These are phyloP conservation scores for Penicillium dipodomyicola DNA, from an alignment of 495 filamentous ascomycete genomes.

Conservation along the genomic window DNA sequence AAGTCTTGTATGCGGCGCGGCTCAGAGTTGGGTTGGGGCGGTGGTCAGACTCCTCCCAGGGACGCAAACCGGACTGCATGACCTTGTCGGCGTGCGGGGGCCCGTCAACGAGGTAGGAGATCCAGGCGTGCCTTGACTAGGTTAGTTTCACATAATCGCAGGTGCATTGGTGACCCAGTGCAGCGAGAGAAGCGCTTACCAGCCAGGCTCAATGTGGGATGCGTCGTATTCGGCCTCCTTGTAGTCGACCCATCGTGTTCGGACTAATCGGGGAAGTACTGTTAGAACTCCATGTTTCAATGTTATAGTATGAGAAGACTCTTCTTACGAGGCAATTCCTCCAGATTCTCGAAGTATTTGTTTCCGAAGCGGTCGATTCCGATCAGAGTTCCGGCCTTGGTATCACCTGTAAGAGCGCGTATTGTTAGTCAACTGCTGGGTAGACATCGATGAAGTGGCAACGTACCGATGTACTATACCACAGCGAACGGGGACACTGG, in stretches of 20 bases:
- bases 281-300: not conserved
- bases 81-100: conserved; percentile 75
- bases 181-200: conserved; percentile 47
- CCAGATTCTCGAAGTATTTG: conserved; percentile 94
- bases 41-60: conserved; percentile 76
- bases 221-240: conserved; percentile 82
- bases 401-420: conserved; percentile 68
- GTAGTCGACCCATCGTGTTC: conserved; percentile 98
- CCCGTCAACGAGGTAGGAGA: conserved; percentile 87
- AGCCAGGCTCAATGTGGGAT: conserved; percentile 93
- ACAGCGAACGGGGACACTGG: conserved; percentile 11
- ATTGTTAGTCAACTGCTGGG: conserved; percentile 9
- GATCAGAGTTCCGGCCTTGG: conserved; percentile 87
- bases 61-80: conserved; percentile 58
- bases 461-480: conserved; percentile 66
- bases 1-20: conserved; percentile 83
- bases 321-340: conserved; percentile 85
- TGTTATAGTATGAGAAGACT: not conserved
- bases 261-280: conserved; percentile 53
- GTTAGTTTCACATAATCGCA: conserved; percentile 1
- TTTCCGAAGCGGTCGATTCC: conserved; percentile 89
- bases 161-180: not conserved
- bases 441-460: not conserved
- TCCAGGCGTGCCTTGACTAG: conserved; percentile 82
- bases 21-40: conserved; percentile 69